phyloP scores from a whole-genome alignment of 148 eudicot species.

The Cornus florida region DNA sequence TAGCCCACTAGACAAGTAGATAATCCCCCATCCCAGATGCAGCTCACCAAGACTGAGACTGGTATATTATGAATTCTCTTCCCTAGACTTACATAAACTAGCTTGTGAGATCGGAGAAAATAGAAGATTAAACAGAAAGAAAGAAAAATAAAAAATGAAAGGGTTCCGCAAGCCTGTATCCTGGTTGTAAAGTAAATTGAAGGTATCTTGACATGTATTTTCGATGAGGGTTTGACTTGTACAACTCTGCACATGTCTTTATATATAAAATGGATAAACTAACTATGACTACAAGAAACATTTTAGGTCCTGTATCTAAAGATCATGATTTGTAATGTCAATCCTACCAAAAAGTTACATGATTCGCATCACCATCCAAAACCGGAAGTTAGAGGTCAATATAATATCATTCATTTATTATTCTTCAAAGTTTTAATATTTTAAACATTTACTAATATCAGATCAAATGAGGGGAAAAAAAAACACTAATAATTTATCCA shows the following conservation, averaged over 20 bases:
- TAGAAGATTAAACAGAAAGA: no score
- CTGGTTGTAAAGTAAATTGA: background rate
- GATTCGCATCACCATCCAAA: background rate
- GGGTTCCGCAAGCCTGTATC: background rate
- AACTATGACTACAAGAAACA: background rate
- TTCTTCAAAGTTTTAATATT: background rate
- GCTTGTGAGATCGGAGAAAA: no score
- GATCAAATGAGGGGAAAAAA: background rate
- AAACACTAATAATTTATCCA: background rate
- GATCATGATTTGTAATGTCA: background rate
- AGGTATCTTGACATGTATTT: background rate
- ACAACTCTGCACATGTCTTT: background rate
- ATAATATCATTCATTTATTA: background rate
- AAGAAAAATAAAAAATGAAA: no score
- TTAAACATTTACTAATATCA: background rate
- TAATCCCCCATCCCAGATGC: background rate
- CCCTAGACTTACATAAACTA: no score
- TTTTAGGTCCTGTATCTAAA: background rate
- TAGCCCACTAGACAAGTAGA: background rate
- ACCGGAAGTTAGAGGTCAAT: background rate
- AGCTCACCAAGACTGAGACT: background rate
- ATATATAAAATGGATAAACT: background rate
- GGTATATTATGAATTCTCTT: background rate
- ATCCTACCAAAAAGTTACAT: background rate
- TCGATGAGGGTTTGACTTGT: background rate